phyloP scores from a whole-genome alignment of 352 stramenopile genomes.

The Phytophthora pinifolia region DNA sequence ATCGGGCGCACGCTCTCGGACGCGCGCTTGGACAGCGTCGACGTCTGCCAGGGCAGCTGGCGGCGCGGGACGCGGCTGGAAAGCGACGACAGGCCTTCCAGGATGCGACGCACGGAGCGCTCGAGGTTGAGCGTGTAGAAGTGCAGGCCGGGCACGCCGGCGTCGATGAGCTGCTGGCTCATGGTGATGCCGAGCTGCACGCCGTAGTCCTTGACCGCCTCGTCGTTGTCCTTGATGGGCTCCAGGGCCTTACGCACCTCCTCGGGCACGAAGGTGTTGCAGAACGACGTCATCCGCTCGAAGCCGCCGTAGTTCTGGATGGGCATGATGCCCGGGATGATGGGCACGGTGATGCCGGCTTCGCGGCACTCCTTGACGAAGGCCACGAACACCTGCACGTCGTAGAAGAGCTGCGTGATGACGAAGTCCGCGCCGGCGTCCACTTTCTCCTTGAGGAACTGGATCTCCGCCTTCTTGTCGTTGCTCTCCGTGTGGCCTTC shows the following conservation, averaged over 20 bases:
- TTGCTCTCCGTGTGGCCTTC: conserved; percentile 95
- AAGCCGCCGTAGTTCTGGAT: conserved; percentile 98
- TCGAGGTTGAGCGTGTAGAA: conserved; percentile 97
- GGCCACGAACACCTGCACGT: conserved; percentile 93
- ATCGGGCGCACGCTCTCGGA: conserved; percentile 95
- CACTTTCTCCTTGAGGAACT: conserved; percentile 97
- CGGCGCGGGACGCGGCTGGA: conserved; percentile 58
- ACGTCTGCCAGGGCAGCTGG: conserved; percentile 92
- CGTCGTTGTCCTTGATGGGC: conserved; percentile 96
- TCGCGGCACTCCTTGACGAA: conserved; percentile 93
- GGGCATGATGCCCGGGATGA: conserved; percentile 99
- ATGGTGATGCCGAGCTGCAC: conserved; percentile 95
- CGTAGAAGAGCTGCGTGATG: conserved; percentile 99
- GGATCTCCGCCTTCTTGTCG: conserved; percentile 91
- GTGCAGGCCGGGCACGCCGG: conserved; percentile 86
- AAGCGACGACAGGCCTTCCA: conserved; percentile 74
- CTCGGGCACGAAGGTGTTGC: conserved; percentile 94
- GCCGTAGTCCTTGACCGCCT: conserved; percentile 95
- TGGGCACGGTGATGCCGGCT: conserved; percentile 92
- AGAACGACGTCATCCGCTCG: conserved; percentile 98
- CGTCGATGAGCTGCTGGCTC: conserved; percentile 92
- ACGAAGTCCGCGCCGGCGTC: conserved; percentile 98
- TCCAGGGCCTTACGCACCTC: conserved; percentile 79
- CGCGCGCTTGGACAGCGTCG: conserved; percentile 85
- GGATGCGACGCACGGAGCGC: conserved; percentile 85